Base-by-base conservation (phyloP, 1,284 basidiomycete species). In the Melampsora larici-populina region DNA sequence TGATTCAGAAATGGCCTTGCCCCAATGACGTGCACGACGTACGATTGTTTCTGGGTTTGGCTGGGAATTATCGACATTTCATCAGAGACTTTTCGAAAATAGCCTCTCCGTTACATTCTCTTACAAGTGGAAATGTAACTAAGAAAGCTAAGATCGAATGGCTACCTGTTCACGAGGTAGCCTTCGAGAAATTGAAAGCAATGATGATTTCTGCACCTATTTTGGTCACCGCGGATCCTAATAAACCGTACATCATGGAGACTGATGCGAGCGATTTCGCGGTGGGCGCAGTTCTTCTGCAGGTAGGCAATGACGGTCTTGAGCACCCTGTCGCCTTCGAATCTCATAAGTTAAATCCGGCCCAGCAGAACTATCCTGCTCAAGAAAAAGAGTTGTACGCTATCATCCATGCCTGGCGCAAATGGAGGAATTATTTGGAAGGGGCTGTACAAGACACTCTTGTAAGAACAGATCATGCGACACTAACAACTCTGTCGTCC, bases 391-490 rank as follows among this genome's bases (percentile, higher is more conserved):
- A 80, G 60, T 33, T 79, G 21, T 63, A 80, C 6, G 76, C 77
- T 1, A 76, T 80, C 18, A 63, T 79, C 6, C 68, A 76, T n/a
- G 40, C 79, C 43, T 77, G 79, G 29, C 70, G 74, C 40, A 68
- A 74, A 31, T 80, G 70, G 70, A 24, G 49, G 15, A 36, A 66
- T 2, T 75, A 80, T n/a, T 29, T 80, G 17, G 60, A 77, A 1
- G 85, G 85, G 0, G 60, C 78, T 0, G 63, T 65, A 1, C 21
- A 8, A 7, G 80, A 70, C 0, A 83, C 87, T 49, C 55, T 70
- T 0, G 80, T 87, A 1, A 83, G 82, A 63, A 86, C 85, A 0
- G 85, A 87, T 77, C 86, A 87, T 77, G 62, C 79, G 0, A 86
- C 84, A 0, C 80, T 87, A 0, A 81, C 86, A 46, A 82, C 84